Evolutionary conservation across 306 rosid genomes (phyloP), one percentile per base, ranked within the genome.

Genomic region (Carpinus viminea): DNA sequence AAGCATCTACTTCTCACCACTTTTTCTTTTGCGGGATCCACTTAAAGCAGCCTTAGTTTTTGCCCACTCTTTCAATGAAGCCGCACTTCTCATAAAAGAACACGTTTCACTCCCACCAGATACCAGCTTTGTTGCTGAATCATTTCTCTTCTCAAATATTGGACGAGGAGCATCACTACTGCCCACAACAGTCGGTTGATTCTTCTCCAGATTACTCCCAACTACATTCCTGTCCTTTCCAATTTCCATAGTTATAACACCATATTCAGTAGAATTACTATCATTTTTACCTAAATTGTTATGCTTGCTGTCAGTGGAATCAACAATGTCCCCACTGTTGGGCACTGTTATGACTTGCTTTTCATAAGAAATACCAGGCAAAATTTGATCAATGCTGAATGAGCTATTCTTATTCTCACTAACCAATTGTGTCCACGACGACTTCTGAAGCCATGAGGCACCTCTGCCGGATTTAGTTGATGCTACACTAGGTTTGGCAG

Each of bases 391-490:
- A 68, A 94, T 87, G 88, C 94, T 90, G 83, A 94, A 94, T 46
- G 92, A 79, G 53, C 70, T 73, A 55, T 12, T 84, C 50, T 59
- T 74, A 78, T 68, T 70, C 72, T 81, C 82, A 38, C 72, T 13
- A 55, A 91, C 85, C 85, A 94, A 79, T 81, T 94, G 92, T 34
- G 92, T 92, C 98, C 98, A 94, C 7, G 98, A 92, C 57, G 83
- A 82, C 66, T 87, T 90, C 79, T 79, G 89, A 83, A 77, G 75
- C 98, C 98, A 92, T 7, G 91, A 79, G 76, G 91, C 60, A 50
- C 97, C 98, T 81, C 91, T 88, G 34, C 94, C 89, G 0, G 85
- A 76, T 74, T 86, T 76, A 41, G 64, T 80, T 10, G 87, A 81
- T 17, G 77, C 76, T 20, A 12, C 75, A 69, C 57, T 76, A 47